Evolutionary conservation across 768 basidiomycete species (phyloP).

Genomic region (Mycena crocata): DNA sequence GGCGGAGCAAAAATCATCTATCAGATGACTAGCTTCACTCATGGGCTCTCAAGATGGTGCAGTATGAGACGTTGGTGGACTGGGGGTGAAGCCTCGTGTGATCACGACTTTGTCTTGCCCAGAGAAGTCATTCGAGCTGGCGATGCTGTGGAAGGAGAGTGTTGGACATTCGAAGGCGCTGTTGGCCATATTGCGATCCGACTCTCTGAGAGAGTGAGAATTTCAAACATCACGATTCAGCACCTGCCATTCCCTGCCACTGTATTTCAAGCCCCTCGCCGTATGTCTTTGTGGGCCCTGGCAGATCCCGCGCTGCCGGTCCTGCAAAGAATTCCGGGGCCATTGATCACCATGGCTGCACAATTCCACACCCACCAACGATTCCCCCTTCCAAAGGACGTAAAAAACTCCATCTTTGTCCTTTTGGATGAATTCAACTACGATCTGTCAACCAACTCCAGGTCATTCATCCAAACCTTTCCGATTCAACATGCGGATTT

Average conservation of each 20-base stretch:
- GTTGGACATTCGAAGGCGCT: background rate
- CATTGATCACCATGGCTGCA: background rate
- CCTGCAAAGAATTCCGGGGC: background rate
- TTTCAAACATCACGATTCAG: background rate
- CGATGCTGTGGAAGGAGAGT: background rate
- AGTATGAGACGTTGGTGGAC: background rate
- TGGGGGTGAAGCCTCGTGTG: background rate
- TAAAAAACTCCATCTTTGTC: background rate
- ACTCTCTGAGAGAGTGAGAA: background rate
- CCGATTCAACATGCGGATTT: background rate
- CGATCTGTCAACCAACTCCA: background rate
- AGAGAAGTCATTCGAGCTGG: background rate
- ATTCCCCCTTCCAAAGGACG: background rate
- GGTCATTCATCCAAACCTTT: background rate
- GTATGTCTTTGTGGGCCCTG: background rate
- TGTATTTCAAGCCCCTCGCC: background rate
- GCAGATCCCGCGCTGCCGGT: background rate
- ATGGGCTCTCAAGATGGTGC: background rate
- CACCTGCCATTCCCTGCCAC: background rate
- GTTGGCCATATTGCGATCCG: background rate
- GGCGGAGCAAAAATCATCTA: background rate
- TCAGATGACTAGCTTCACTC: background rate
- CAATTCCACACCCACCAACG: background rate
- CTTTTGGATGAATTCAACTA: background rate
- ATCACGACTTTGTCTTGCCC: background rate